Percentiles rank a stretch among this genome's conserved stretches.
Evolutionary conservation across 2,329 filamentous ascomycete species (phyloP).

Genomic region (Trichophyton schoenleinii): DNA sequence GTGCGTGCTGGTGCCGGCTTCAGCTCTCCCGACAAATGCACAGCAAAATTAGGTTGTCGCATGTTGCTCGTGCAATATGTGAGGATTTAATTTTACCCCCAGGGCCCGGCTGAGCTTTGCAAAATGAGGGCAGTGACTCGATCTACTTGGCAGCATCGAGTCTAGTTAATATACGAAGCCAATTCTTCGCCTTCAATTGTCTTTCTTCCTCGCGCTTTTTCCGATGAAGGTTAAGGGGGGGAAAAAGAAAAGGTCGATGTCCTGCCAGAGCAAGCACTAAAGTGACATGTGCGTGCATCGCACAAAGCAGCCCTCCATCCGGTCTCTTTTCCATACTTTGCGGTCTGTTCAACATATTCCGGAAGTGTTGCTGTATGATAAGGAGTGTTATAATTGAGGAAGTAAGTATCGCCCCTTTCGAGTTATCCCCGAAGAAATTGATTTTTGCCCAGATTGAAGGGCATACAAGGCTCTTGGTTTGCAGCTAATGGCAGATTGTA

Average conservation of each 20-base stretch:
- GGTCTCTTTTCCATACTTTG: background rate
- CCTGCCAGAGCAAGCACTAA: background rate
- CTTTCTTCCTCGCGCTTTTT: background rate
- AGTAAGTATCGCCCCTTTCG: background rate
- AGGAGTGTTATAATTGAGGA: background rate
- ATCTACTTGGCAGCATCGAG: background rate
- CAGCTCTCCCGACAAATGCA: background rate
- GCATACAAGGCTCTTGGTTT: background rate
- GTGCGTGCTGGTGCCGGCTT: background rate
- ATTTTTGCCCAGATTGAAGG: background rate
- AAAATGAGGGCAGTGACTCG: background rate
- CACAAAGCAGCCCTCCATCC: background rate
- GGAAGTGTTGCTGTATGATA: background rate
- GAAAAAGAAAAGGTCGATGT: background rate
- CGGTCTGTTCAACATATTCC: background rate
- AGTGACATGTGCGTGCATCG: background rate
- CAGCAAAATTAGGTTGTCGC: background rate
- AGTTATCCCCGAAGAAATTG: background rate
- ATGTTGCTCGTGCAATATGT: background rate
- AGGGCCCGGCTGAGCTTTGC: background rate
- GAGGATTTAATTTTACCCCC: background rate
- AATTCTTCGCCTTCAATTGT: background rate
- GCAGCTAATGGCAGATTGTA: background rate
- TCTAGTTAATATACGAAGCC: slow-evolving; percentile 1
- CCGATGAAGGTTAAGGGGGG: background rate